Percentiles rank a stretch among this genome's conserved stretches.
Evolutionary conservation across 1,139 yeast species (phyloP).

Genomic region (Wickerhamomyces sp.): DNA sequence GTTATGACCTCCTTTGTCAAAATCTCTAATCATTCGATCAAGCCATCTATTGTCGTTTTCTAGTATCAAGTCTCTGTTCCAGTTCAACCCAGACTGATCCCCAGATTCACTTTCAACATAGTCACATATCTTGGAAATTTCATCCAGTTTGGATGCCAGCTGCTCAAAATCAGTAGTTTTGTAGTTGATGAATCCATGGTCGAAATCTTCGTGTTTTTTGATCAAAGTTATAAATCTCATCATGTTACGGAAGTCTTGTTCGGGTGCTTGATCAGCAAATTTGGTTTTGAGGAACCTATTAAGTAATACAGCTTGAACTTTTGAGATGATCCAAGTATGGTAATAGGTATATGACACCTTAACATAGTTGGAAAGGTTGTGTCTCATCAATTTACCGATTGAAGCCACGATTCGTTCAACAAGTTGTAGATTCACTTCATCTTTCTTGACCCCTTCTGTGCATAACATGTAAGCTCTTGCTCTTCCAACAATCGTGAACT

Average conservation of each 20-base stretch:
- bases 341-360: conserved; percentile 16
- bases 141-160: too few relatives aligned
- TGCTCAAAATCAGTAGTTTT: neutral
- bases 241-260: neutral
- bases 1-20: neutral
- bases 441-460: neutral
- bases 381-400: conserved; percentile 2
- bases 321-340: conserved; percentile 20
- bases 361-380: conserved; percentile 9
- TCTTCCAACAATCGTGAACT: conserved; percentile 12
- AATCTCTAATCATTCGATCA: neutral
- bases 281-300: conserved; percentile 11
- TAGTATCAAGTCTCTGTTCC: neutral
- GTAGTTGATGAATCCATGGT: neutral
- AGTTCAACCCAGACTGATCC: neutral
- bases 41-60: conserved; percentile 2
- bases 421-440: neutral
- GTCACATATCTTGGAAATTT: too few relatives aligned
- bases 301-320: conserved; percentile 13
- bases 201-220: neutral
- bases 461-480: conserved; percentile 13
- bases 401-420: conserved; percentile 11
- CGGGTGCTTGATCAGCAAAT: neutral
- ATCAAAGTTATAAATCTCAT: neutral
- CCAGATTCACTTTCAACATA: neutral